Base-by-base conservation (phyloP, 2,329 filamentous ascomycete species). In the Fusarium veterinarium region DNA sequence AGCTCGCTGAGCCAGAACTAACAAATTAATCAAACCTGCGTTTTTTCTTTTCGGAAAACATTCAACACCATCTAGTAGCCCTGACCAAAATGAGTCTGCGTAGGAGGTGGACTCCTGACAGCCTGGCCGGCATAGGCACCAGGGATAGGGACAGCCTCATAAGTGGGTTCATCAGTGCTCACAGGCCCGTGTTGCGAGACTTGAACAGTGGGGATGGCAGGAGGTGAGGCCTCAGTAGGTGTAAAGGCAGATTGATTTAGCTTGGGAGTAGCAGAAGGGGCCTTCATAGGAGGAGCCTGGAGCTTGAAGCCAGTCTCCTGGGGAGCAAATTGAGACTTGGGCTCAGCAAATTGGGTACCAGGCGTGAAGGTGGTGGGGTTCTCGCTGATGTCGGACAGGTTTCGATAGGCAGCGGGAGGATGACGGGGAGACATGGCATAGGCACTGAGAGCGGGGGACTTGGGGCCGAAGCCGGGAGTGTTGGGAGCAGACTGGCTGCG, bases 401-500 rank as follows among this genome's bases (percentile, higher is more conserved):
- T 87, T 75, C 86, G 83, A 83, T 89, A 91, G 48, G 84, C 81
- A 52, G 86, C 84, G 6, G 89, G 88, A 45, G 89, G 88, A 82
- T 91, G 89, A 76, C 89, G 88, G 46, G 90, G 90, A 28, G 89
- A 90, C 80, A 90, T 83, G 67, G 88, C 87, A 72, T 84, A 84
- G 66, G 80, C 75, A 81, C 83, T 84, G 59, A 84, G 79, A 49
- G 82, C 82, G 41, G 79, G 92, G 28, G 88, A 90, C 81, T 90
- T 92, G 81, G 91, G 90, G 35, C 91, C 91, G 80, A 97, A 95
- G 73, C 95, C 95, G 17, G 95, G 95, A 0, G 95, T 98, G 86
- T 98, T 98, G 76, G 95, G 95, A 9, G 95, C 95, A 31, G 95
- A 97, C 84, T 98, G 95, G 25, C 90, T 86, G 75, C 91, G 92